These are phyloP conservation scores for Pythium brassicae DNA, from an alignment of 352 stramenopile species.

Conservation along the genomic window DNA sequence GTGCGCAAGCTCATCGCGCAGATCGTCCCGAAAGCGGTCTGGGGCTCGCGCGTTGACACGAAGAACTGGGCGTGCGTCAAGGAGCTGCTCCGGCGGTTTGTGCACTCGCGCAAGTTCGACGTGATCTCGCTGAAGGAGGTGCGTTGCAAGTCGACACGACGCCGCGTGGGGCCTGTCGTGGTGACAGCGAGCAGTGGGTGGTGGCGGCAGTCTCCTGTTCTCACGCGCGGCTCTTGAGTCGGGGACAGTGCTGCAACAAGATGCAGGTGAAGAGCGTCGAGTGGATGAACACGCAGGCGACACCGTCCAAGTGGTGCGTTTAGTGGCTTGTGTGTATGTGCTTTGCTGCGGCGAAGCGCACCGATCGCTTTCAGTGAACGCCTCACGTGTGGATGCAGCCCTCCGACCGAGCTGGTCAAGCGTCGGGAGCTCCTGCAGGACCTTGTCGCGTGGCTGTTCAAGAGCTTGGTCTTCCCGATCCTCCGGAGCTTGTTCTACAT, in stretches of 20 bases:
- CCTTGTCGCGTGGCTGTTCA: constrained; percentile 40
- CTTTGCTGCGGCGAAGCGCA: not conserved
- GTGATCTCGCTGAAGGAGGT: constrained; percentile 53
- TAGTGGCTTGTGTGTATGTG: not conserved
- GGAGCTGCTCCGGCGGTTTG: constrained; percentile 32
- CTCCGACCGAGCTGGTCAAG: constrained; percentile 50
- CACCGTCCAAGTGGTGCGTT: constrained; percentile 26
- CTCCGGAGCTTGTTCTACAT: constrained; percentile 71
- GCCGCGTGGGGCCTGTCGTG: too few relatives aligned
- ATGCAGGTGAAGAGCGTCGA: constrained; percentile 37
- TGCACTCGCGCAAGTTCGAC: constrained; percentile 57
- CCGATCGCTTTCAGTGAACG: too few relatives aligned
- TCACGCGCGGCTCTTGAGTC: too few relatives aligned
- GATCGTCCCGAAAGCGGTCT: constrained; percentile 59
- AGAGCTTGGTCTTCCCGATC: constrained; percentile 47
- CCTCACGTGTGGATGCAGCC: constrained; percentile 18
- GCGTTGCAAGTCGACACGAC: not conserved
- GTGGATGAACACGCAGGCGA: constrained; percentile 29
- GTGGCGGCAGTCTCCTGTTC: too few relatives aligned
- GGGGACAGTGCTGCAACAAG: constrained; percentile 22
- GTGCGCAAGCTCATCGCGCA: constrained; percentile 43
- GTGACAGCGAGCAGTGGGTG: too few relatives aligned
- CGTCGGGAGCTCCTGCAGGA: constrained; percentile 34
- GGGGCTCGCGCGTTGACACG: constrained; percentile 23
- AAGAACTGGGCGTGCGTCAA: constrained; percentile 63